These are phyloP conservation scores for Leccinum uliginosum DNA, from an alignment of 768 basidiomycete genomes.

Conservation along the genomic window DNA sequence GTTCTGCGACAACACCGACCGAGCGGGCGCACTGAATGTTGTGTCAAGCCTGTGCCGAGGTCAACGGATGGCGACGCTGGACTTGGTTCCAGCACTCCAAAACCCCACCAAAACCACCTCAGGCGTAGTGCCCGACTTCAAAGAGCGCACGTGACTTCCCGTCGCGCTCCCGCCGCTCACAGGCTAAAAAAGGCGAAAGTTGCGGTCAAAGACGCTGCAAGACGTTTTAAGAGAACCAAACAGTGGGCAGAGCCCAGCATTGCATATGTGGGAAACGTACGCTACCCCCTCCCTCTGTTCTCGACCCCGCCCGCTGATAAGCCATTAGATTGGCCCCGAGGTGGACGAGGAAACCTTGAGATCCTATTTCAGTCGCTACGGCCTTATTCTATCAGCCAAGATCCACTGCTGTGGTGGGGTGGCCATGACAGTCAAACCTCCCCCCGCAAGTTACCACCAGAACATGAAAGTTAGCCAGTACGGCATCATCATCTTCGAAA, in stretches of 20 bases:
- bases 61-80: too few relatives aligned
- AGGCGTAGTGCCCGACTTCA: neutral
- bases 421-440: constrained; percentile 24
- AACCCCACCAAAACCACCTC: too few relatives aligned
- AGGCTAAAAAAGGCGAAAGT: constrained; percentile 10
- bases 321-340: constrained; percentile 30
- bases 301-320: constrained; percentile 1
- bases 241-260: constrained; percentile 22
- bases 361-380: constrained; percentile 23
- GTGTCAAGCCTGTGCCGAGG: neutral
- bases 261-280: constrained; percentile 63
- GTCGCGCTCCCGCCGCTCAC: neutral
- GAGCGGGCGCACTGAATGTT: neutral
- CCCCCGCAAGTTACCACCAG: constrained; percentile 25
- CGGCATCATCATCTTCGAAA: constrained; percentile 45
- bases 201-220: constrained; percentile 16
- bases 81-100: too few relatives aligned
- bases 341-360: constrained; percentile 22
- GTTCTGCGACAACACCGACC: neutral
- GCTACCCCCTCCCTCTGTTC: constrained; percentile 19
- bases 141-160: constrained; percentile 1
- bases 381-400: constrained; percentile 15
- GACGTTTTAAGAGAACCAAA: constrained; percentile 10
- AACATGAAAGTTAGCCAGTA: constrained; percentile 45
- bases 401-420: constrained; percentile 33